These are phyloP conservation scores for Miscanthus sacchariflorus DNA, from an alignment of 202 grass and related monocot genomes.

Conservation along the genomic window DNA sequence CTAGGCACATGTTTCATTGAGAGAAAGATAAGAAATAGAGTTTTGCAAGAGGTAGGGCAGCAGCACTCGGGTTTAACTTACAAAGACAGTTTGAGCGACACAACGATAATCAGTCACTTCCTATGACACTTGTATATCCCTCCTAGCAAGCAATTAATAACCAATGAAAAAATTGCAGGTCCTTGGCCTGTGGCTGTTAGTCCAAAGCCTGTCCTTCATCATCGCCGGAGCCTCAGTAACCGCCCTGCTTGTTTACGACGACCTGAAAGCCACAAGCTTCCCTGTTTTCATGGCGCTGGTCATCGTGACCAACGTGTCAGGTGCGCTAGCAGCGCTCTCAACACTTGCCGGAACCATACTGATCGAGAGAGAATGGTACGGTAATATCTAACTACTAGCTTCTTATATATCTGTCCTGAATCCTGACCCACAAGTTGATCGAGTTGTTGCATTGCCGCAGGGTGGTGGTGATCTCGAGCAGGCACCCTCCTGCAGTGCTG, in stretches of 20 bases:
- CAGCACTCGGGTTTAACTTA: too few relatives aligned
- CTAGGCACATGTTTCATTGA: too few relatives aligned
- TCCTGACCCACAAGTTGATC: neutral
- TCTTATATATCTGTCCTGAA: neutral
- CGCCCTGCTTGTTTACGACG: constrained; percentile 54
- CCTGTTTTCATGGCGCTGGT: constrained; percentile 58
- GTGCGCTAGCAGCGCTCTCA: constrained; percentile 80
- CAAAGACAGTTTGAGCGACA: too few relatives aligned
- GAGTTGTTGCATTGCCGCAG: constrained; percentile 39
- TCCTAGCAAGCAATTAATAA: neutral
- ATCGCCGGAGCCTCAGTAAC: constrained; percentile 68
- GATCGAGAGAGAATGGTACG: constrained; percentile 93
- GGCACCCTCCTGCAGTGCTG: constrained; percentile 55
- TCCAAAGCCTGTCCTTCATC: constrained; percentile 79
- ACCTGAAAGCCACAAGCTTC: constrained; percentile 55
- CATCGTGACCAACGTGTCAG: constrained; percentile 69
- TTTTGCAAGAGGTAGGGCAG: too few relatives aligned
- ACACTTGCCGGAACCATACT: constrained; percentile 91
- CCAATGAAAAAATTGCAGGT: constrained; percentile 40
- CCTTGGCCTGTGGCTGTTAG: constrained; percentile 70
- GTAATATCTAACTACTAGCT: neutral
- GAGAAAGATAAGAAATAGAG: too few relatives aligned
- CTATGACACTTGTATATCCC: neutral
- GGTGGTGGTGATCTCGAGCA: constrained; percentile 83
- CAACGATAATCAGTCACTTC: neutral